A percentile compares a stretch with the other conserved stretches of the same genome.
Conservation (phyloP, 2,329 filamentous ascomycete species). For the Sclerotinia borealis region DNA sequence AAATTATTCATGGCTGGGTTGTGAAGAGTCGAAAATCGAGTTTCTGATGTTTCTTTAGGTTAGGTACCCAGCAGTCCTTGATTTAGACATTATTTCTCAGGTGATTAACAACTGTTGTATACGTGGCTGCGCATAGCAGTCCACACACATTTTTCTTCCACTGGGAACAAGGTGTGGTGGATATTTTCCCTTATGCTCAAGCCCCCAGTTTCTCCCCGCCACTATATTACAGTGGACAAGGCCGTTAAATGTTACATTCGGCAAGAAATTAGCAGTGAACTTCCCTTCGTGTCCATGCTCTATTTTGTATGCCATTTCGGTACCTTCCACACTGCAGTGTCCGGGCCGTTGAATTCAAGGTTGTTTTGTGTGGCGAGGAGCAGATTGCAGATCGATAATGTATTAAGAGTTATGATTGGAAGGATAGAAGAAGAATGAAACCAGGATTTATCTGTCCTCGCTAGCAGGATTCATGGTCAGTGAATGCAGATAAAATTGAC, state of each 20-base stretch:
- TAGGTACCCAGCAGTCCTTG: neutral
- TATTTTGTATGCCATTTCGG: neutral
- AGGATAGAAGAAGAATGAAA: neutral
- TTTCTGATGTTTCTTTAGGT: neutral
- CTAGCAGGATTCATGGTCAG: neutral
- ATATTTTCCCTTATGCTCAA: neutral
- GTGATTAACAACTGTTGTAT: neutral
- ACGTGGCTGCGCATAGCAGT: conserved; percentile 7
- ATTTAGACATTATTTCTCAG: neutral
- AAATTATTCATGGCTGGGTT: neutral
- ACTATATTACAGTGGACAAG: neutral
- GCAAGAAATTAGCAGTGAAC: neutral
- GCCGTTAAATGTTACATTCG: neutral
- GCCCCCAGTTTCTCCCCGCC: neutral
- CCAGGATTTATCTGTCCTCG: neutral
- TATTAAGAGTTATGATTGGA: neutral
- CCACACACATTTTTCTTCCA: neutral
- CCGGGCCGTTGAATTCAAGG: neutral
- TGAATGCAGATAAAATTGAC: neutral
- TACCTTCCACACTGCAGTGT: neutral
- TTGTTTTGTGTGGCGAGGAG: neutral
- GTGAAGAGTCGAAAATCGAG: neutral
- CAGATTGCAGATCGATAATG: neutral
- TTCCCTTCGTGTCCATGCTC: neutral
- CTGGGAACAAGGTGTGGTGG: neutral